Percentiles rank a stretch among this genome's conserved stretches.
phyloP scores from a whole-genome alignment of 2,329 filamentous ascomycete genomes.

The Drechslera avenae region DNA sequence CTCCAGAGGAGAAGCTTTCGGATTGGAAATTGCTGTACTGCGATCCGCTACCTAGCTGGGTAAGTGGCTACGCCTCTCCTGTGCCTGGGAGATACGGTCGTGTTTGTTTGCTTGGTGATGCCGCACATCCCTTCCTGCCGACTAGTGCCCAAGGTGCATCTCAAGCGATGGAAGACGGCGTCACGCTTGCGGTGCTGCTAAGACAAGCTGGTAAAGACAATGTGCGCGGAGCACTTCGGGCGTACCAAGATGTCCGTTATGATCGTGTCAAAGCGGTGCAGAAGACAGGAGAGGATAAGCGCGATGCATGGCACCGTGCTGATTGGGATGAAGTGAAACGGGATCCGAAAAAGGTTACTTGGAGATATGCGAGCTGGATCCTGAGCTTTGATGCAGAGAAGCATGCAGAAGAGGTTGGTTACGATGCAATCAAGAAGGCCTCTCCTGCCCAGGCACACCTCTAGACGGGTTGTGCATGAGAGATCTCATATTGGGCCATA shows the following conservation, averaged over 20 bases:
- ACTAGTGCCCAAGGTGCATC: constrained; percentile 60
- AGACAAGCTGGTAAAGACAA: constrained; percentile 34
- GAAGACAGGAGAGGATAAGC: constrained; percentile 39
- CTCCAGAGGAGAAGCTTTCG: constrained; percentile 46
- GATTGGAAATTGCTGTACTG: constrained; percentile 62
- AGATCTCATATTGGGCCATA: too few relatives aligned
- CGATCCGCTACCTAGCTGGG: constrained; percentile 59
- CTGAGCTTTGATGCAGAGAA: constrained; percentile 34
- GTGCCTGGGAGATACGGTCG: constrained; percentile 34
- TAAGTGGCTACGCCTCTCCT: constrained; percentile 52
- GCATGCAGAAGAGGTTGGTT: constrained; percentile 33
- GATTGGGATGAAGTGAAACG: constrained; percentile 39
- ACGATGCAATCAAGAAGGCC: constrained; percentile 29
- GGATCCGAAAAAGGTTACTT: constrained; percentile 32
- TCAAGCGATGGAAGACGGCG: constrained; percentile 58
- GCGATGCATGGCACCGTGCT: constrained; percentile 41
- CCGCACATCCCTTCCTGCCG: constrained; percentile 60
- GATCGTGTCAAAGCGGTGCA: constrained; percentile 39
- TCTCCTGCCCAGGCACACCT: too few relatives aligned
- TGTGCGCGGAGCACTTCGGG: constrained; percentile 32
- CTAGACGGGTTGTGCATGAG: too few relatives aligned
- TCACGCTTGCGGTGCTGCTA: constrained; percentile 33
- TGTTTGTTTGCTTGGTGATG: constrained; percentile 59
- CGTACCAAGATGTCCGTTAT: constrained; percentile 42
- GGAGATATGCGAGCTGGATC: constrained; percentile 39